phyloP scores from a whole-genome alignment of 108 stramenopile genomes.

The Pseudonitzschia delicatissima region DNA sequence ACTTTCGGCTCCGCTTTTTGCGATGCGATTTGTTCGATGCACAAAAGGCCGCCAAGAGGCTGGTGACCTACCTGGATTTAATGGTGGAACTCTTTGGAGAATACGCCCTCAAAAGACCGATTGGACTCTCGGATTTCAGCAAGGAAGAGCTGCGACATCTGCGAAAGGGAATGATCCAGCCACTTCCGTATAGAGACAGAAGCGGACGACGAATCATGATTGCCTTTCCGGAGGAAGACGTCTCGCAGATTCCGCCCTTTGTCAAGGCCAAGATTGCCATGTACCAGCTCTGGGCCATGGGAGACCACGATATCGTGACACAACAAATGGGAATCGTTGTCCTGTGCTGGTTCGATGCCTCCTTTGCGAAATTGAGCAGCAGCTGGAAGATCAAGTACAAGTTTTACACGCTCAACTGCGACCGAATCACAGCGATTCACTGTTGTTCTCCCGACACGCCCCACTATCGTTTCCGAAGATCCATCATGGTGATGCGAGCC shows the following conservation, averaged over 20 bases:
- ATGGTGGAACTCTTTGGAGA: slow-evolving; percentile 20
- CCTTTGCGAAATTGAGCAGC: neutral
- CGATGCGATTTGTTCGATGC: neutral
- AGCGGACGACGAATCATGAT: slow-evolving; percentile 4
- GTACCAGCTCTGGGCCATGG: neutral
- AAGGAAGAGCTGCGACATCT: slow-evolving; percentile 11
- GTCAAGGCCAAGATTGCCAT: neutral
- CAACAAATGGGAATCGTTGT: neutral
- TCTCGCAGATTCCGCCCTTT: neutral
- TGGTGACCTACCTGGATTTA: slow-evolving; percentile 12
- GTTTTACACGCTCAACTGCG: neutral
- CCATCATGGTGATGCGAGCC: neutral
- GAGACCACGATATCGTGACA: neutral
- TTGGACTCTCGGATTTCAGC: slow-evolving; percentile 6
- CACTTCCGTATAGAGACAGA: neutral
- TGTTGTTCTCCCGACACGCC: neutral
- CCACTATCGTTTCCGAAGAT: neutral
- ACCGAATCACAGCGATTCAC: neutral
- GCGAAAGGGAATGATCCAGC: slow-evolving; percentile 3
- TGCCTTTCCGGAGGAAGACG: slow-evolving; percentile 1
- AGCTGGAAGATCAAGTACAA: neutral
- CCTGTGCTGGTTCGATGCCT: neutral
- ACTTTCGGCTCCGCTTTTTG: slow-evolving; percentile 20
- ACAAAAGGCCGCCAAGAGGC: neutral
- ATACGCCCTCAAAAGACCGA: neutral